phyloP scores from a whole-genome alignment of 768 basidiomycete species.

The Paxillus involutus region DNA sequence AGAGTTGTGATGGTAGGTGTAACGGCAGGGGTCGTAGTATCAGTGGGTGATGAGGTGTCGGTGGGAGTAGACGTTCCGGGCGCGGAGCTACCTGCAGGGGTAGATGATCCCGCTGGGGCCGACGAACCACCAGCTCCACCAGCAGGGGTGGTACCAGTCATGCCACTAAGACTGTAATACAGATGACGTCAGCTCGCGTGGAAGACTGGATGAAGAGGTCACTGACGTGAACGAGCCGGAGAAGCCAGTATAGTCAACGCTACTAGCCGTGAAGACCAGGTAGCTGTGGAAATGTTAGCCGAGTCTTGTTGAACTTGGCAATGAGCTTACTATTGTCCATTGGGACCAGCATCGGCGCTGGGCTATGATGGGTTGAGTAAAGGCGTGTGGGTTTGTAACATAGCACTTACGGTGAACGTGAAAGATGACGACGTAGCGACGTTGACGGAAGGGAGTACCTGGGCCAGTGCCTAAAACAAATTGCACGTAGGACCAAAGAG shows the following conservation, averaged over 20 bases:
- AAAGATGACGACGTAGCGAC: constrained; percentile 48
- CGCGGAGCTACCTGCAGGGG: constrained; percentile 13
- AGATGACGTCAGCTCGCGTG: constrained; percentile 1
- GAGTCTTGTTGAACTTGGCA: background rate
- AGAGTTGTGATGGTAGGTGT: constrained; percentile 5
- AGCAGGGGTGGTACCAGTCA: constrained; percentile 52
- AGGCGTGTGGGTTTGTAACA: background rate
- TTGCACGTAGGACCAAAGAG: background rate
- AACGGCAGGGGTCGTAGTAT: constrained; percentile 15
- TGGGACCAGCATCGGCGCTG: constrained; percentile 52
- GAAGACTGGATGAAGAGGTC: background rate
- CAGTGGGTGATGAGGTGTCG: constrained; percentile 7
- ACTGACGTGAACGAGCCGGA: constrained; percentile 60
- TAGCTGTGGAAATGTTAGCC: constrained; percentile 43
- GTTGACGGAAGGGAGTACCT: constrained; percentile 55
- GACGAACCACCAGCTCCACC: constrained; percentile 21
- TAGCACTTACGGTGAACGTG: constrained; percentile 52
- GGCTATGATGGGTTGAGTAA: constrained; percentile 38
- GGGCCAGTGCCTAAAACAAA: constrained; percentile 49
- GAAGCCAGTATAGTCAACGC: constrained; percentile 38
- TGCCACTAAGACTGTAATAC: constrained; percentile 47
- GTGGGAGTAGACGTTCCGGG: constrained; percentile 3
- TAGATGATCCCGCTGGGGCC: constrained; percentile 8
- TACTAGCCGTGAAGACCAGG: constrained; percentile 51
- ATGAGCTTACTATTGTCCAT: constrained; percentile 53